A percentile compares a stretch with the other conserved stretches of the same genome.
Evolutionary conservation across 371 early-diverging fungal species (phyloP).

Genomic region (Zychaea mexicana): DNA sequence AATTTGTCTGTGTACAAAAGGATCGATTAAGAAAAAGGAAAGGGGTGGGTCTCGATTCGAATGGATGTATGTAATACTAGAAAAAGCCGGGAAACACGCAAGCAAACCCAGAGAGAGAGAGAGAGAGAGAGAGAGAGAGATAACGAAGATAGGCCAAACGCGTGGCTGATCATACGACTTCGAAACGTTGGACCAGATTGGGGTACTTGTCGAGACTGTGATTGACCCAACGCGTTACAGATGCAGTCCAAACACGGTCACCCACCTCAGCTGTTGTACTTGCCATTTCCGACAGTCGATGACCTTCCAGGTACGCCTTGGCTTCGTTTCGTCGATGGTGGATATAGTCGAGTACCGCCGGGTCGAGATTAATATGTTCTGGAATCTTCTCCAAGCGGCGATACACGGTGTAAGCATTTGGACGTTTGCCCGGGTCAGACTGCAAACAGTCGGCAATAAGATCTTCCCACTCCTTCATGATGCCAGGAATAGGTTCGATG

Average conservation of each 20-base stretch:
- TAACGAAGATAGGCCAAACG: neutral
- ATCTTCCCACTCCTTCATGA: slow-evolving; percentile 40
- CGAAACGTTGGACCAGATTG: slow-evolving; percentile 23
- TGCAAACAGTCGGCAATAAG: slow-evolving; percentile 41
- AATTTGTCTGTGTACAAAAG: too few species aligned
- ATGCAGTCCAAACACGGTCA: slow-evolving; percentile 37
- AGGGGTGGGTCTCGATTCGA: too few species aligned
- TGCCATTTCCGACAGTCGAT: slow-evolving; percentile 1
- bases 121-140: neutral
- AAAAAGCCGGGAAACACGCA: too few species aligned
- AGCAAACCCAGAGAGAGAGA: neutral
- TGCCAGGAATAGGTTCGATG: slow-evolving; percentile 39
- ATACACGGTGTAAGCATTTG: slow-evolving; percentile 39
- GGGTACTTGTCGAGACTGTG: slow-evolving; percentile 40
- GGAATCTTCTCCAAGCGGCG: slow-evolving; percentile 27
- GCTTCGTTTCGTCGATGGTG: slow-evolving; percentile 24
- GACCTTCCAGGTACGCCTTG: slow-evolving; percentile 11
- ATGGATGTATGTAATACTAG: too few species aligned
- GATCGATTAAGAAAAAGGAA: too few species aligned
- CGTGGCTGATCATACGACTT: neutral
- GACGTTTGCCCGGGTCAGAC: slow-evolving; percentile 35
- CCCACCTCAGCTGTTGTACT: slow-evolving; percentile 27
- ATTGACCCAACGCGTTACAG: slow-evolving; percentile 41
- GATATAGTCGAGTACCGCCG: slow-evolving; percentile 20
- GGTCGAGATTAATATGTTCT: slow-evolving; percentile 10